Conservation (phyloP, 2,329 filamentous ascomycete species). For the Talaromyces rugulosus region DNA sequence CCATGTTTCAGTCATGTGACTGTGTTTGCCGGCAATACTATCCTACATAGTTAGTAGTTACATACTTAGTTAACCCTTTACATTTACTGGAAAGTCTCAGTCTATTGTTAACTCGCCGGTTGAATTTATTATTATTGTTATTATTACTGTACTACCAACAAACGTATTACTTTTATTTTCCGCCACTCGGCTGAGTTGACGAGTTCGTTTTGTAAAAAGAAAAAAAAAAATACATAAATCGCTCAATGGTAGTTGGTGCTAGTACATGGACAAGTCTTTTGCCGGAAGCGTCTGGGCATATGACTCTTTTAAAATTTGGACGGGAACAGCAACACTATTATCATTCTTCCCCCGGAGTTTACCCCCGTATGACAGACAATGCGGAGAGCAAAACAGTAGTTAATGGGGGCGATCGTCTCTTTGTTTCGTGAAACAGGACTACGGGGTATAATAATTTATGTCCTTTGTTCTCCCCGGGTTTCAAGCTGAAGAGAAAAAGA, state of each 20-base stretch:
- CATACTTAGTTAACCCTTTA: too few relatives aligned
- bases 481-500: background rate
- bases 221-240: background rate
- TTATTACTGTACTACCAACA: too few relatives aligned
- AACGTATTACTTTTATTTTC: background rate
- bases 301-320: background rate
- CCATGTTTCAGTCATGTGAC: background rate
- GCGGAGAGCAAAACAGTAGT: background rate
- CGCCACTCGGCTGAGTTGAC: background rate
- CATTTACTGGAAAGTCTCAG: too few relatives aligned
- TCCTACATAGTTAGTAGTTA: too few relatives aligned
- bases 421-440: background rate
- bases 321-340: background rate
- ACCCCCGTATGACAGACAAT: background rate
- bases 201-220: too few relatives aligned
- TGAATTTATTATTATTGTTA: too few relatives aligned
- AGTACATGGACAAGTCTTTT: background rate
- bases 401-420: background rate
- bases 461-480: background rate
- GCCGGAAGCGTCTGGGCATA: background rate
- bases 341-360: background rate
- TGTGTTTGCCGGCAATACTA: background rate
- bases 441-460: background rate
- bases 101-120: too few relatives aligned
- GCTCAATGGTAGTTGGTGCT: background rate